These are phyloP conservation scores for Coemansia sp. DNA, from an alignment of 192 early-diverging fungal species.

Conservation along the genomic window DNA sequence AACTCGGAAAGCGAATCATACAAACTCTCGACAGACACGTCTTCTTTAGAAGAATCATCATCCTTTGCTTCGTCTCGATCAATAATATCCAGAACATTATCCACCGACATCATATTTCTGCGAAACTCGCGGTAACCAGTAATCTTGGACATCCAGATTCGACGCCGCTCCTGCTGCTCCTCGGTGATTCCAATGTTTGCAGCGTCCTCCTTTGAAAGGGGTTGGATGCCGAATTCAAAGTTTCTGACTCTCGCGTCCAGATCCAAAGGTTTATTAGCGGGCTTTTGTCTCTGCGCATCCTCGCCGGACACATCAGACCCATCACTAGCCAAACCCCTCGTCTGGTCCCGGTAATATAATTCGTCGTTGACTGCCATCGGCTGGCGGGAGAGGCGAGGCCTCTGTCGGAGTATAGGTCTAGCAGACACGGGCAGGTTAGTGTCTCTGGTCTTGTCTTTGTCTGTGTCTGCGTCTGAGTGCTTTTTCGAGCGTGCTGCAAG, in stretches of 20 bases:
- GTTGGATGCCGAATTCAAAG: slow-evolving; percentile 8
- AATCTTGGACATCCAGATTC: slow-evolving; percentile 47
- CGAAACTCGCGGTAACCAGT: slow-evolving; percentile 43
- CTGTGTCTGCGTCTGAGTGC: neutral
- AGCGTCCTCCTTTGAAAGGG: slow-evolving; percentile 21
- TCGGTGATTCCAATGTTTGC: slow-evolving; percentile 27
- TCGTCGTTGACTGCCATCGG: neutral
- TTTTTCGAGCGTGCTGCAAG: slow-evolving; percentile 10
- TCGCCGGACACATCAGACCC: neutral
- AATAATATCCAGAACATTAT: slow-evolving; percentile 21
- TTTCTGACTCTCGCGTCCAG: neutral
- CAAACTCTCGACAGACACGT: neutral
- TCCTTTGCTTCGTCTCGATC: slow-evolving; percentile 7
- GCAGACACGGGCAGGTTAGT: neutral
- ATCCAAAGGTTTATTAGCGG: neutral
- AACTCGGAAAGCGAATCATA: neutral
- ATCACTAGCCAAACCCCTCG: neutral
- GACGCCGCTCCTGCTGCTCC: slow-evolving; percentile 41
- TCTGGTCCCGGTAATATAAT: neutral
- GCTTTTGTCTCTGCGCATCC: neutral
- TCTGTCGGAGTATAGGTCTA: slow-evolving; percentile 14
- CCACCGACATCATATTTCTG: slow-evolving; percentile 29
- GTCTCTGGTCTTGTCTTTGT: neutral
- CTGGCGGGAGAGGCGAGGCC: slow-evolving; percentile 22
- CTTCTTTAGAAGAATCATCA: neutral